Evolutionary conservation across 495 filamentous ascomycete species (phyloP), one percentile per base, ranked within the genome.

Genomic region (Xylaria flabelliformis): DNA sequence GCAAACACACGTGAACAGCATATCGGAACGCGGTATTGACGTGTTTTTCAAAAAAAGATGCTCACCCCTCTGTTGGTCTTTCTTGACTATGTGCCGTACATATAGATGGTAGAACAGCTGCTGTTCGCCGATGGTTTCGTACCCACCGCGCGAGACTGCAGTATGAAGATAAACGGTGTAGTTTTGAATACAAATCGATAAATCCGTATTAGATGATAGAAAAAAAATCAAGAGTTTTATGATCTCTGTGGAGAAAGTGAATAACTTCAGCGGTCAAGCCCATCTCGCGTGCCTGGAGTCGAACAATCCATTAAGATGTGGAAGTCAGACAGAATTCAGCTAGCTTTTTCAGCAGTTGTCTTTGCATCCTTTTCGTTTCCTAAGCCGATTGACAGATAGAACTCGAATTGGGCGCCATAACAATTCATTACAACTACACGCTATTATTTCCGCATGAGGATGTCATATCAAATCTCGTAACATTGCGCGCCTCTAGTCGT

Each of bases 1-100:
- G n/a, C 19, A 21, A 29, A 42, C 17, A 34, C 19, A 21, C 8
- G 29, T 67, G 19, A 29, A 44, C 17, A n/a, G n/a, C 41, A 59
- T 32, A 34, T 48, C 67, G 67, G 39, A 61, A 24, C 51, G 67
- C 59, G 9, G 67, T 39, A 53, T 69, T 50, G 67, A 59, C 67
- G 53, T 61, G 53, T 64, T 44, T 59, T 69, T 69, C 21, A 68
- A 48, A n/a, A n/a, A 68, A 48, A 69, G 53, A 46, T 61, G 67
- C 41, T 34, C 53, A 15, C 51, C 36, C 65, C 17, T 48, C 46
- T 26, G 3, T 42, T 21, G 12, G 41, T 53, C 64, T n/a, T 55
- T 34, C 6, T 53, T 10, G 17, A 61, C 39, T 21, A 34, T 56
- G 26, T n/a, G 13, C 21, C 29, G 41, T n/a, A 69, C 59, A n/a